Conservation (phyloP, 805 yeast species). For the Barnettozyma sucrosica region DNA sequence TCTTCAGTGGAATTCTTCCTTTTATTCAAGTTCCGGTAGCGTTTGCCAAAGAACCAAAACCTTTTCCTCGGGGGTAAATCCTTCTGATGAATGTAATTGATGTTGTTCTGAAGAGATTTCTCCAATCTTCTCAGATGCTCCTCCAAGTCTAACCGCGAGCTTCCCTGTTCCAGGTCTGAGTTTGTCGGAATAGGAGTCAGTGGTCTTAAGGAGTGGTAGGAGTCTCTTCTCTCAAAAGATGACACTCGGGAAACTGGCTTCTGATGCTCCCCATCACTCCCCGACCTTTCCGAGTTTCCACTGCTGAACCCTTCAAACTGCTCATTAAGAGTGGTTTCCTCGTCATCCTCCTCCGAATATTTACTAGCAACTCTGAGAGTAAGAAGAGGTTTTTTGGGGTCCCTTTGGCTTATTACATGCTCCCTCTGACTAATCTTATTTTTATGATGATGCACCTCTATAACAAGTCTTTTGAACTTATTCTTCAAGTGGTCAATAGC, state of each 20-base stretch:
- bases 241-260: slow-evolving; percentile 3
- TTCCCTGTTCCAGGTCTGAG: not conserved
- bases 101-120: slow-evolving; percentile 1
- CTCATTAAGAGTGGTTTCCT: not conserved
- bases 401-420: slow-evolving; percentile 8
- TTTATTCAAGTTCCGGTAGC: slow-evolving; percentile 1
- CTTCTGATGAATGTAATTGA: slow-evolving; percentile 12
- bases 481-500: slow-evolving; percentile 7
- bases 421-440: slow-evolving; percentile 4
- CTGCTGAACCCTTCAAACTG: slow-evolving; percentile 6
- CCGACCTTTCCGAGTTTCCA: not conserved
- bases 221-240: slow-evolving; percentile 1
- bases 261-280: not conserved
- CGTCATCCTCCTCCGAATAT: not conserved
- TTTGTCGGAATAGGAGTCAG: not conserved
- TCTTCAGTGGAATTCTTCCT: not conserved
- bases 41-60: slow-evolving; percentile 15
- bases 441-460: slow-evolving; percentile 13
- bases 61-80: slow-evolving; percentile 6
- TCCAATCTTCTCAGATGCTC: slow-evolving; percentile 7
- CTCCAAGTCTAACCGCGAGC: not conserved
- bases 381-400: slow-evolving; percentile 7
- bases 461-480: slow-evolving; percentile 9
- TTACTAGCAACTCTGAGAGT: slow-evolving; percentile 5
- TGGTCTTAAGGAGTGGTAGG: not conserved